Conservation (phyloP, 345 rosid genomes). For the thale cress (Arabidopsis thaliana) region DNA sequence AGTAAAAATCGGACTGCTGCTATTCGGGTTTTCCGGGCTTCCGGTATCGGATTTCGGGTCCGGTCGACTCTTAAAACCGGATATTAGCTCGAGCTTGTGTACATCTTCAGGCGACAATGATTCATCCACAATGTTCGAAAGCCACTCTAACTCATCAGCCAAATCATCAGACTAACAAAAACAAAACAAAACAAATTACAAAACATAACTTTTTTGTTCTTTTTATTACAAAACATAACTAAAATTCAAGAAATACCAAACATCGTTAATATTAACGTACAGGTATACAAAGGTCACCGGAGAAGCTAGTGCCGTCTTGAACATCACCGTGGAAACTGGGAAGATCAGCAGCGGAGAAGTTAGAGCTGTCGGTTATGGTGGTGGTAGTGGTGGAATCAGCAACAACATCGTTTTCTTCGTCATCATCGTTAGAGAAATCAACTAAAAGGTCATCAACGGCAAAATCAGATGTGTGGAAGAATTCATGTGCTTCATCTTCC, state of each 20-base stretch:
- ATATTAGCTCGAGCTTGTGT: slow-evolving; percentile 78
- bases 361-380: slow-evolving; percentile 66
- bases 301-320: slow-evolving; percentile 52
- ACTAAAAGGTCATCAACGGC: slow-evolving; percentile 81
- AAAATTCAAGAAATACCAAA: not conserved
- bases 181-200: not conserved
- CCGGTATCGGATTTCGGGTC: slow-evolving; percentile 54
- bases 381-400: slow-evolving; percentile 46
- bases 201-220: not conserved
- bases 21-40: slow-evolving; percentile 25
- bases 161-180: slow-evolving; percentile 74
- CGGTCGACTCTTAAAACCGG: slow-evolving; percentile 69
- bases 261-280: slow-evolving; percentile 44
- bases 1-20: slow-evolving; percentile 38
- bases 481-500: slow-evolving; percentile 45
- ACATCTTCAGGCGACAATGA: slow-evolving; percentile 92
- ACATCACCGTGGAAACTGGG: slow-evolving; percentile 47
- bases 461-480: slow-evolving; percentile 58
- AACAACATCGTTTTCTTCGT: slow-evolving; percentile 50
- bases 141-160: slow-evolving; percentile 98
- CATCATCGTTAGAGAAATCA: slow-evolving; percentile 83
- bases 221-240: slow-evolving; percentile 1
- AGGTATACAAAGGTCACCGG: slow-evolving; percentile 89
- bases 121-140: slow-evolving; percentile 92
- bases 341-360: slow-evolving; percentile 43